A percentile compares a stretch with the other conserved stretches of the same genome.
Evolutionary conservation across 257 asterid genomes (phyloP).

Genomic region (Solanum neorickii): DNA sequence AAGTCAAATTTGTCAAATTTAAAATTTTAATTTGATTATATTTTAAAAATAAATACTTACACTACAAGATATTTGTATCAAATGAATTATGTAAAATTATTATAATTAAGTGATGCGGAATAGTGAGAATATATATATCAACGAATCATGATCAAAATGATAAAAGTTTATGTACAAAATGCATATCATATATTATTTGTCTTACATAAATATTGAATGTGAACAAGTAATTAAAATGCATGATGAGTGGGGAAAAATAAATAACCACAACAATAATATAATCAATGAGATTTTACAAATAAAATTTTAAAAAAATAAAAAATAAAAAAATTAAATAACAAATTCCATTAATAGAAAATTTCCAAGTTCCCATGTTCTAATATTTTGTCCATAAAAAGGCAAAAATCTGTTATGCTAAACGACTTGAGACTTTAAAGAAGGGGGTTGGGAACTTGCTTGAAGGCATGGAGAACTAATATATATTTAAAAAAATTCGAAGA

Average conservation of each 20-base stretch:
- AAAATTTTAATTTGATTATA: no score
- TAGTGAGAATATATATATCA: neutral
- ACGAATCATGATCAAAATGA: neutral
- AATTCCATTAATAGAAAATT: neutral
- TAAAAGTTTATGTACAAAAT: neutral
- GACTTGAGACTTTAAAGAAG: conserved; percentile 7
- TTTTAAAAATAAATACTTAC: no score
- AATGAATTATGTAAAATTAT: neutral
- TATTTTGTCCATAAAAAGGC: neutral
- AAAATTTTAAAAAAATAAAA: no score
- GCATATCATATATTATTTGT: neutral
- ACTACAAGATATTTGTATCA: neutral
- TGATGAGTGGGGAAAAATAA: neutral
- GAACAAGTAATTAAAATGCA: no score
- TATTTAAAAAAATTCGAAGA: neutral
- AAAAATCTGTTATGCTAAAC: conserved; percentile 9
- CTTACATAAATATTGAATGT: neutral
- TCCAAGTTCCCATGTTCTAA: conserved; percentile 8
- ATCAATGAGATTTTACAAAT: no score
- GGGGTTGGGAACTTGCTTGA: neutral
- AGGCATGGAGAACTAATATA: conserved; percentile 7
- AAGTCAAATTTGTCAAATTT: neutral
- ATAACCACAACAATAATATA: no score
- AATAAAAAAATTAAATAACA: neutral
- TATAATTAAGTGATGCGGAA: neutral